These are phyloP conservation scores for Fraxinus paxiana DNA, from an alignment of 305 asterid genomes.

Conservation along the genomic window DNA sequence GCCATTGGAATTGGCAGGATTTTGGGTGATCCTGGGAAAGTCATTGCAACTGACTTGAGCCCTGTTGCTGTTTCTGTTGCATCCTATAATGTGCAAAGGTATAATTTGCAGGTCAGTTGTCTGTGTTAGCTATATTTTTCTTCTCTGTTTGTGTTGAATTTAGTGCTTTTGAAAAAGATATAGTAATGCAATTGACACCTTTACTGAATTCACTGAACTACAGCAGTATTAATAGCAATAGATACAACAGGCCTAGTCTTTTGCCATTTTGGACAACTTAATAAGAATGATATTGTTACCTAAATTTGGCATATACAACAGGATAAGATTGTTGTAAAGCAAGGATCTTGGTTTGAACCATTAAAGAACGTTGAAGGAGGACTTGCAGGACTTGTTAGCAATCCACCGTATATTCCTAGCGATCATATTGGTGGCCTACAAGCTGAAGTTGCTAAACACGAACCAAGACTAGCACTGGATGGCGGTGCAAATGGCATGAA, in stretches of 20 bases:
- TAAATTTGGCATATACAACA: constrained; percentile 20
- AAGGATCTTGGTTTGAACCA: constrained; percentile 86
- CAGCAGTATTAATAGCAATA: not conserved
- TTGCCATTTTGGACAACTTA: not conserved
- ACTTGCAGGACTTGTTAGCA: constrained; percentile 68
- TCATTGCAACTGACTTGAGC: constrained; percentile 67
- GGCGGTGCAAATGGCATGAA: constrained; percentile 72
- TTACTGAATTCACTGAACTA: not conserved
- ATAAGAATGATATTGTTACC: not conserved
- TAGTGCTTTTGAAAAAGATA: not conserved
- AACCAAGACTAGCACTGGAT: constrained; percentile 78
- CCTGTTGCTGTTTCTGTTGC: constrained; percentile 63
- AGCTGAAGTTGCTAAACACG: constrained; percentile 75
- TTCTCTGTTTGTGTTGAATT: not conserved
- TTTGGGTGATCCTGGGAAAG: constrained; percentile 50
- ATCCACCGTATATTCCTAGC: constrained; percentile 87
- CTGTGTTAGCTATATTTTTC: not conserved
- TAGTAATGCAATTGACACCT: not conserved
- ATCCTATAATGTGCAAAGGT: constrained; percentile 64
- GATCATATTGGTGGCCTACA: constrained; percentile 58
- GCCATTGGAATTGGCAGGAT: constrained; percentile 65
- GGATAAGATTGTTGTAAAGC: constrained; percentile 53
- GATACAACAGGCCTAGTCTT: not conserved
- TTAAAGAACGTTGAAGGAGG: constrained; percentile 49
- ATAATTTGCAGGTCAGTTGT: constrained; percentile 59